Evolutionary conservation across 1,284 basidiomycete species (phyloP), one percentile per base, ranked within the genome.

Genomic region (Naganishia sp.): DNA sequence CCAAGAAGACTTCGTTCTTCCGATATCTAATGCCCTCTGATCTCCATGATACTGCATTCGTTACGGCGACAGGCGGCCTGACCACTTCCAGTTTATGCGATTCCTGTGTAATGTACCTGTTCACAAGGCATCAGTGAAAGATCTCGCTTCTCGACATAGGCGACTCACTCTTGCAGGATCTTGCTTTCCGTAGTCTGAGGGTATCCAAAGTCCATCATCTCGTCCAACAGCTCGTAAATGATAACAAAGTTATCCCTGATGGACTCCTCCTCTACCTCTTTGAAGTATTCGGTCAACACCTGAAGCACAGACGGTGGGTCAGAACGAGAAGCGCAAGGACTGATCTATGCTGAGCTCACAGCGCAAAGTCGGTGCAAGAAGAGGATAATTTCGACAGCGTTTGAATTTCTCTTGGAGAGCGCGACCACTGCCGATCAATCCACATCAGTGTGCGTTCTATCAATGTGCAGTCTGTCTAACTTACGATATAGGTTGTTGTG

Each of bases 181-280:
- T 99, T 99, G 84, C 90, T 94, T 83, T 99, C 96, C 25, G 96
- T 99, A 33, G 96, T 99, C 80, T 99, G 96, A 0, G 95, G 95
- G 78, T 92, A 98, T 15, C 96, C 96, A 82, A 97, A 99, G 82
- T 99, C 95, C 94, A 99, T 98, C 93, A 99, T 98, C 83, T 99
- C 95, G 77, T 99, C 96, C 82, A 99, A 85, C 59, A 99, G 86
- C 78, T 96, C 94, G 78, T 94, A 96, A 64, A 97, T 95, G 78
- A 96, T 94, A 63, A 96, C 94, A 78, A 97, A 97, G 80, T 99
- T 99, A 81, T 99, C 96, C 18, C 95, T 86, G 78, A 99, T 98
- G 45, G 92, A 95, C 82, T 99, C 96, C 75, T 99, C 96, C 79
- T 99, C 96, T 21, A 99, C 86, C 79, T 98, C 94, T 80, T 98